phyloP scores from a whole-genome alignment of 2,329 filamentous ascomycete genomes.

The Arthrobotrys sinensis region DNA sequence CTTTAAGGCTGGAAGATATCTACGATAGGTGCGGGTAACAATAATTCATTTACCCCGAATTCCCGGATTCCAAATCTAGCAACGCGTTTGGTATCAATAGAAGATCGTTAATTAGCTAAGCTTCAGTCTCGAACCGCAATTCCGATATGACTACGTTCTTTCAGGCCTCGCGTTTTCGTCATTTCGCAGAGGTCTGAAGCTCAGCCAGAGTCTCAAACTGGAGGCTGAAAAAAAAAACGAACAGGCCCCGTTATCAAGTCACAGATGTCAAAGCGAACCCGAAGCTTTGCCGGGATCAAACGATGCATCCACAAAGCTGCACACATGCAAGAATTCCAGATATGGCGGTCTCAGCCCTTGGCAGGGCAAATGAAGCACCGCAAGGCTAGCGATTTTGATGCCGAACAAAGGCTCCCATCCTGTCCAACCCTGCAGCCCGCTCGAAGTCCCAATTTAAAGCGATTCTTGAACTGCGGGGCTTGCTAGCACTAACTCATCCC shows the following conservation, averaged over 20 bases:
- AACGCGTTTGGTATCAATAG: too few relatives aligned
- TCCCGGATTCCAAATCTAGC: too few relatives aligned
- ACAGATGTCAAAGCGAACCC: slow-evolving; percentile 2
- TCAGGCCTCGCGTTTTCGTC: slow-evolving; percentile 43
- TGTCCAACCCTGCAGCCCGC: slow-evolving; percentile 8
- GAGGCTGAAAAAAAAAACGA: slow-evolving; percentile 28
- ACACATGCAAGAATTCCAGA: slow-evolving; percentile 36
- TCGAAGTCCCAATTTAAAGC: slow-evolving; percentile 11
- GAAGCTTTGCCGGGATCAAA: slow-evolving; percentile 44
- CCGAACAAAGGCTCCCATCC: slow-evolving; percentile 7
- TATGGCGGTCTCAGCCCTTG: slow-evolving; percentile 37
- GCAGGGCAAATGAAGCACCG: slow-evolving; percentile 33
- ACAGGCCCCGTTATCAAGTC: background rate
- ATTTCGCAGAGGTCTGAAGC: slow-evolving; percentile 35
- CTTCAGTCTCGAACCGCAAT: slow-evolving; percentile 14
- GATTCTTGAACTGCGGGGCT: slow-evolving; percentile 35
- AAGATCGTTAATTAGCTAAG: background rate
- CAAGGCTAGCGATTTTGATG: slow-evolving; percentile 34
- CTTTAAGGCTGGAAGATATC: too few relatives aligned
- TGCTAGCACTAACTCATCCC: slow-evolving; percentile 20
- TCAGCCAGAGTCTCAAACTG: background rate
- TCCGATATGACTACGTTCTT: background rate
- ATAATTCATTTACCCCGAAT: too few relatives aligned
- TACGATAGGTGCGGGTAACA: too few relatives aligned
- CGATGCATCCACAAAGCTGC: slow-evolving; percentile 18